Evolutionary conservation across 1,139 yeast species (phyloP), one percentile per base, ranked within the genome.

Genomic region (Diutina sp.): DNA sequence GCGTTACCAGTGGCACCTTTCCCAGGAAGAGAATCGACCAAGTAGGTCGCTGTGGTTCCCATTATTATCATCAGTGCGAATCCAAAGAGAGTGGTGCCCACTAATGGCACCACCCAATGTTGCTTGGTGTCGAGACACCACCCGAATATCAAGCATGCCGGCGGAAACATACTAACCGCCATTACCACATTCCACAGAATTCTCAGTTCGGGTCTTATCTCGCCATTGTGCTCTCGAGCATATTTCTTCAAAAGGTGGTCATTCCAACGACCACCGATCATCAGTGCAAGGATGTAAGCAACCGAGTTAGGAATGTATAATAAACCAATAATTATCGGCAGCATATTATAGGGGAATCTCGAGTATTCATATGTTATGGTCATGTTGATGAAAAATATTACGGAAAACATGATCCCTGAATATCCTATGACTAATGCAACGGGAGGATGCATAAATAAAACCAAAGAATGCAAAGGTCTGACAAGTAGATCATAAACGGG

Each of bases 1-100:
- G 96, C 96, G 50, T 89, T 89, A 0, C 95, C 96, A 0, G 95
- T 87, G 5, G 96, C 91, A 46, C 96, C 96, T 63, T 85, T 78
- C 0, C 96, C 96, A 0, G 96, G 96, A 56, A 90, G 74, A 0
- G 90, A 83, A 66, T 90, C 96, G 1, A 90, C 91, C 58, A 90
- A 71, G 65, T 88, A 90, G 0, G 96, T 88, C 3, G 86, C 82
- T 0, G 90, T 85, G 8, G 89, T 82, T 1, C 95, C 95, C 61
- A 88, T 87, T 7, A 87, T 83, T 69, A 89, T 80, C 95, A 89
- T 87, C 30, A 90, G 83, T 0, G 91, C 87, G 65, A 86, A 82
- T 0, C 97, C 97, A 67, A 85, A 87, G 6, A 87, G 60, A 1
- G 93, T 88, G 4, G 95, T 84, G 0, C 96, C 96, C 7, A 90